Conservation (phyloP, 1,284 basidiomycete species). For the Schizophyllum commune region DNA sequence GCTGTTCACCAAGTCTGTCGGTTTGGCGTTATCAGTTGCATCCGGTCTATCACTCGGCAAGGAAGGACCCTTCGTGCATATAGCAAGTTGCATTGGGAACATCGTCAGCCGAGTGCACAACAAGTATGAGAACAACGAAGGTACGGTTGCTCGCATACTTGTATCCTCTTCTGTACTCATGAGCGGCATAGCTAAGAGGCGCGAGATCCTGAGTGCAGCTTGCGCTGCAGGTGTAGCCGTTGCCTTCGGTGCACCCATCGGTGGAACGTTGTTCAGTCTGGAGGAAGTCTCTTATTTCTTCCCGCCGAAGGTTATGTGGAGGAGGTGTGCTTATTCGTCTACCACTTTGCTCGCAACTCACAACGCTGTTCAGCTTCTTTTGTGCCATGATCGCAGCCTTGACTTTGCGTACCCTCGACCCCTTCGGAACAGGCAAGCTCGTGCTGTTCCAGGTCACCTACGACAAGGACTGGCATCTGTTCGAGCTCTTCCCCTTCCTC, state of each 20-base stretch:
- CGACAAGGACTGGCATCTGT: conserved; percentile 86
- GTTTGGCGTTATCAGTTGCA: conserved; percentile 85
- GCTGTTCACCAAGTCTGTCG: conserved; percentile 86
- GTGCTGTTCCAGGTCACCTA: conserved; percentile 89
- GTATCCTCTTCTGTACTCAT: conserved; percentile 2
- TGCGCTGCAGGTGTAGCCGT: conserved; percentile 91
- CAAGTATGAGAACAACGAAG: conserved; percentile 94
- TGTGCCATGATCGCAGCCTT: conserved; percentile 93
- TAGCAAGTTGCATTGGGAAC: conserved; percentile 92
- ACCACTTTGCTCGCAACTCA: conserved; percentile 1
- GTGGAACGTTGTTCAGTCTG: conserved; percentile 86
- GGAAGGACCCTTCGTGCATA: conserved; percentile 96
- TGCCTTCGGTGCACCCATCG: conserved; percentile 88
- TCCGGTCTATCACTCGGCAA: conserved; percentile 89
- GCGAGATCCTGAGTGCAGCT: conserved; percentile 88
- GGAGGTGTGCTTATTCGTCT: conserved; percentile 4
- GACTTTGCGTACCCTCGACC: conserved; percentile 84
- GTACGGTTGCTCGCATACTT: conserved; percentile 28
- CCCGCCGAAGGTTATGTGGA: conserved; percentile 64
- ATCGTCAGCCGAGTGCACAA: conserved; percentile 82
- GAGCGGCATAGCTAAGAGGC: conserved; percentile 62
- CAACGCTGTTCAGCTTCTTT: conserved; percentile 90
- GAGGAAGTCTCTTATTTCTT: conserved; percentile 97
- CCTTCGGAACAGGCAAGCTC: conserved; percentile 82
- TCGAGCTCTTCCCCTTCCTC: conserved; percentile 79